These are phyloP conservation scores for Magnaporthiopsis incrustans DNA, from an alignment of 2,329 filamentous ascomycete genomes.

Conservation along the genomic window DNA sequence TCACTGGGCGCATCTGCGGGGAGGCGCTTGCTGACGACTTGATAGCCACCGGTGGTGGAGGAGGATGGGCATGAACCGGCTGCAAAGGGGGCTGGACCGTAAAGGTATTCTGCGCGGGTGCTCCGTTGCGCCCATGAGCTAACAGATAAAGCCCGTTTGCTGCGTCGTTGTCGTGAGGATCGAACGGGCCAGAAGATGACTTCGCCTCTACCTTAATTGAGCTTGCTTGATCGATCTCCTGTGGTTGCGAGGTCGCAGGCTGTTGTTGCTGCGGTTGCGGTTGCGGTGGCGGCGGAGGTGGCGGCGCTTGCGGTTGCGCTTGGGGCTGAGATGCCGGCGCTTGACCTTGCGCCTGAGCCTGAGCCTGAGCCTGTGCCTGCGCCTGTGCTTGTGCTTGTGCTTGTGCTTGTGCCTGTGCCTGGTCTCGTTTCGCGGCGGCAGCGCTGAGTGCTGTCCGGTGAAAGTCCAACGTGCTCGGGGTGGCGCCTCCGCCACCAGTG, in stretches of 20 bases:
- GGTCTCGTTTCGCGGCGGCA: conserved; percentile 56
- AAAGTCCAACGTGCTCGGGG: conserved; percentile 87
- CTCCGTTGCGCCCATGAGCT: conserved; percentile 60
- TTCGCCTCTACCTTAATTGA: conserved; percentile 40
- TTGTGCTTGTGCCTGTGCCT: conserved; percentile 30
- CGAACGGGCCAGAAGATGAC: conserved; percentile 58
- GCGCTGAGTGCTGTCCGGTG: conserved; percentile 86
- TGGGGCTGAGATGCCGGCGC: conserved; percentile 22
- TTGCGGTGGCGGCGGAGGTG: conserved; percentile 20
- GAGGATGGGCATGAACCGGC: conserved; percentile 40
- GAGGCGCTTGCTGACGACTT: conserved; percentile 33
- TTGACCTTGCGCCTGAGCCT: conserved; percentile 26
- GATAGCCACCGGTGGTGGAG: conserved; percentile 22
- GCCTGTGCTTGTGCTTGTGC: conserved; percentile 25
- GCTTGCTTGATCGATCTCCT: conserved; percentile 36
- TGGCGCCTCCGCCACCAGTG: conserved; percentile 72
- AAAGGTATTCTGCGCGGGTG: conserved; percentile 41
- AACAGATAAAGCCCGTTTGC: conserved; percentile 91
- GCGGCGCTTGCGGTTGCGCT: conserved; percentile 23
- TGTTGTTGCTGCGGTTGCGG: conserved; percentile 22
- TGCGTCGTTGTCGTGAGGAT: conserved; percentile 88
- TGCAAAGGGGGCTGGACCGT: conserved; percentile 32
- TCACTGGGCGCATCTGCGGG: conserved; percentile 33
- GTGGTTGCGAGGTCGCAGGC: conserved; percentile 42
- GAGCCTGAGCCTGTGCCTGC: conserved; percentile 31